phyloP scores from a whole-genome alignment of 805 yeast species.

The Candida germanica region DNA sequence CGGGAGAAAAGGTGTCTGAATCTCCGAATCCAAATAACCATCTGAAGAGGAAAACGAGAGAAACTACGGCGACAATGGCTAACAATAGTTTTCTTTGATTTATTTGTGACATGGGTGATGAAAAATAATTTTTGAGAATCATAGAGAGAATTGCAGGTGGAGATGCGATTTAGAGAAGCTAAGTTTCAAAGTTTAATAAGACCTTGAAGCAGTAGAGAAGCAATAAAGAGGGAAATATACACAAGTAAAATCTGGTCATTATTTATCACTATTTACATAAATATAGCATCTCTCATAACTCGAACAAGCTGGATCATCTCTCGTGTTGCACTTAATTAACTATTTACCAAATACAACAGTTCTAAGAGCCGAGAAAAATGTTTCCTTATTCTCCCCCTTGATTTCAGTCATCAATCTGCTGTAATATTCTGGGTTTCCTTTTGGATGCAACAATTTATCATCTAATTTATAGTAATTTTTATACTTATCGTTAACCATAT shows the following conservation, averaged over 20 bases:
- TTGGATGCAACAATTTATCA: slow-evolving; percentile 69
- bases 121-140: background rate
- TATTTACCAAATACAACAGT: slow-evolving; percentile 76
- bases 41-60: slow-evolving; percentile 1
- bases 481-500: slow-evolving; percentile 58
- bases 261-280: too few relatives aligned
- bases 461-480: slow-evolving; percentile 60
- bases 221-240: too few relatives aligned
- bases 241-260: too few relatives aligned
- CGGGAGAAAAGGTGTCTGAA: slow-evolving; percentile 24
- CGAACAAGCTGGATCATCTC: too few relatives aligned
- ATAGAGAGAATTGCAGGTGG: too few relatives aligned
- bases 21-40: slow-evolving; percentile 3
- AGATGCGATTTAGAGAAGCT: too few relatives aligned
- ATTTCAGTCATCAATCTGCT: slow-evolving; percentile 67
- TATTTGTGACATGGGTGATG: slow-evolving; percentile 1
- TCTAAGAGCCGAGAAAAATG: slow-evolving; percentile 60
- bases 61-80: slow-evolving; percentile 1
- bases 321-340: too few relatives aligned
- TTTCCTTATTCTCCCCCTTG: slow-evolving; percentile 67
- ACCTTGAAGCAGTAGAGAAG: too few relatives aligned
- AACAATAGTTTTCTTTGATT: slow-evolving; percentile 3
- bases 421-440: slow-evolving; percentile 81
- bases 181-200: too few relatives aligned
- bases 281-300: too few relatives aligned